Conservation (phyloP, 2,329 filamentous ascomycete genomes). For the Cadophora gregata region DNA sequence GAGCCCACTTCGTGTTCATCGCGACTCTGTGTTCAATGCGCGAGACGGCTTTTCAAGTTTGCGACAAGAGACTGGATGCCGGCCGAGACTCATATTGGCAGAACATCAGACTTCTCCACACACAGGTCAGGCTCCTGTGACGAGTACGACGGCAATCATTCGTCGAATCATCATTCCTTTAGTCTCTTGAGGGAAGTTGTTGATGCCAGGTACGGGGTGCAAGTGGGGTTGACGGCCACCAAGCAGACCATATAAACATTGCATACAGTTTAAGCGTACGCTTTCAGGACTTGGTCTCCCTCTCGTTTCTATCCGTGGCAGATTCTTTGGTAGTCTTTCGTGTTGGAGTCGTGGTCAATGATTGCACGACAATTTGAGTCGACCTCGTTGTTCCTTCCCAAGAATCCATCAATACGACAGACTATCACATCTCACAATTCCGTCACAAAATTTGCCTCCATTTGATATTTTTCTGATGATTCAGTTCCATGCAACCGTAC, state of each 20-base stretch:
- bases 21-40: too few relatives aligned
- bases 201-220: not conserved
- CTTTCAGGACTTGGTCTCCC: not conserved
- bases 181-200: not conserved
- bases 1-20: too few relatives aligned
- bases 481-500: not conserved
- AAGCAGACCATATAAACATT: not conserved
- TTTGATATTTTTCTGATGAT: not conserved
- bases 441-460: not conserved
- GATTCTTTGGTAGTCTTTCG: not conserved
- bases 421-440: not conserved
- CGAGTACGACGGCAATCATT: too few relatives aligned
- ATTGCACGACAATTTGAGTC: not conserved
- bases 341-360: not conserved
- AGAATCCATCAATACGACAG: not conserved
- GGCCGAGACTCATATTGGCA: too few relatives aligned
- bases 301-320: not conserved
- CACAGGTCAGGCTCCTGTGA: too few relatives aligned
- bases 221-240: conserved; percentile 1
- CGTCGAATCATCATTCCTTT: not conserved
- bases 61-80: too few relatives aligned
- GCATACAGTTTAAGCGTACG: not conserved
- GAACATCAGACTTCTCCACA: too few relatives aligned
- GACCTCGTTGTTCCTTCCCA: not conserved
- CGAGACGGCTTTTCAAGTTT: too few relatives aligned